Percentiles rank a stretch among this genome's conserved stretches.
Conservation (phyloP, 345 rosid genomes). For the Linum tenue region DNA sequence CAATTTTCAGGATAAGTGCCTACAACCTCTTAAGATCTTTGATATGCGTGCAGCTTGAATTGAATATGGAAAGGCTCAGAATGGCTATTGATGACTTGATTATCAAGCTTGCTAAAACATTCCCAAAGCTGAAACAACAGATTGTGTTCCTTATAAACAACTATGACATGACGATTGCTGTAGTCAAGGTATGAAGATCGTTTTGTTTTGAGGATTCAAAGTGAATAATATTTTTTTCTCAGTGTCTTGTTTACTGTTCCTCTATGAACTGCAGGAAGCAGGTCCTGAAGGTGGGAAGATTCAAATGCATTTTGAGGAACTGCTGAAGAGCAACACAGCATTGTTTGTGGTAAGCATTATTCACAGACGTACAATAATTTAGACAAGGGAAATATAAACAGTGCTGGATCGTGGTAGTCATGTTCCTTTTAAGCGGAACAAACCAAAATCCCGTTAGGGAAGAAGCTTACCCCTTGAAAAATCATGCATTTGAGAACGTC, state of each 20-base stretch:
- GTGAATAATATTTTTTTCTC: too few relatives aligned
- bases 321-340: conserved; percentile 79
- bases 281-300: conserved; percentile 92
- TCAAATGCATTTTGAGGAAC: conserved; percentile 82
- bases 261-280: conserved; percentile 54
- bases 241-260: too few relatives aligned
- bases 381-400: too few relatives aligned
- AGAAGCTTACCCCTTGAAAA: too few relatives aligned
- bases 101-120: conserved; percentile 70
- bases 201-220: neutral
- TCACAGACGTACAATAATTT: neutral
- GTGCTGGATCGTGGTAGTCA: neutral
- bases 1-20: conserved; percentile 2
- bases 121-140: conserved; percentile 63
- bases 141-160: conserved; percentile 89
- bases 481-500: too few relatives aligned
- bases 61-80: conserved; percentile 86
- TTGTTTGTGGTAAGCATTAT: conserved; percentile 67
- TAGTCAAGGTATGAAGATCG: conserved; percentile 57
- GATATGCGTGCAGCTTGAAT: conserved; percentile 62
- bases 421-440: too few relatives aligned
- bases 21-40: neutral
- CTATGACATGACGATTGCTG: conserved; percentile 92
- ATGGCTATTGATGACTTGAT: conserved; percentile 90
- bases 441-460: too few relatives aligned